phyloP scores from a whole-genome alignment of 2,329 filamentous ascomycete genomes.

The Paracorniculantispora psalliotae region DNA sequence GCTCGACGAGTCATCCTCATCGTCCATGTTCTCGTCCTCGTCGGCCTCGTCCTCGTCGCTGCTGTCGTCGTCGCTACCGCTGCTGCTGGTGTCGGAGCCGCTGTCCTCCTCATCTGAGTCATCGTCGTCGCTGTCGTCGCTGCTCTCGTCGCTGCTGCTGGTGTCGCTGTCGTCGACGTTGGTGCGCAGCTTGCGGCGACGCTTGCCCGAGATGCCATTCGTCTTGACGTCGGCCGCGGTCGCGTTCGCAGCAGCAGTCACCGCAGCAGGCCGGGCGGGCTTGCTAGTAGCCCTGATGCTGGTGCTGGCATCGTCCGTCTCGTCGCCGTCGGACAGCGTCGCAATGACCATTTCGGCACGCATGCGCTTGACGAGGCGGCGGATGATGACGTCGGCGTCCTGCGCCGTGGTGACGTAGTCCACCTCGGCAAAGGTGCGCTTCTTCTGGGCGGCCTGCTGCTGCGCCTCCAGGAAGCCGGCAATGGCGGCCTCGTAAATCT shows the following conservation, averaged over 20 bases:
- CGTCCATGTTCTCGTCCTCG: constrained; percentile 20
- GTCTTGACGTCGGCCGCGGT: constrained; percentile 37
- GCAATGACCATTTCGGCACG: constrained; percentile 55
- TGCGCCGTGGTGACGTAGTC: constrained; percentile 46
- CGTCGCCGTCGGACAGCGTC: constrained; percentile 47
- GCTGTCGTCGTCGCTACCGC: constrained; percentile 9
- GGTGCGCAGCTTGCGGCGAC: constrained; percentile 48
- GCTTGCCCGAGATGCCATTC: constrained; percentile 45
- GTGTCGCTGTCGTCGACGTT: constrained; percentile 37
- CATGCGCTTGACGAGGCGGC: constrained; percentile 57
- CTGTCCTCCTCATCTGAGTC: constrained; percentile 29
- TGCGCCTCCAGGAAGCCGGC: constrained; percentile 39
- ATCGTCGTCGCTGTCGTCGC: constrained; percentile 32
- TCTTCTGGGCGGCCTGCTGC: constrained; percentile 25
- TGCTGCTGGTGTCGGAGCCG: constrained; percentile 12
- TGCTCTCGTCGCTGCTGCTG: constrained; percentile 30
- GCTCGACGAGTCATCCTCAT: constrained; percentile 10
- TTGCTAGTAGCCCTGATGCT: constrained; percentile 9
- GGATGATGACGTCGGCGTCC: constrained; percentile 46
- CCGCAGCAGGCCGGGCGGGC: background rate
- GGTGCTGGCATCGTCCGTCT: constrained; percentile 30
- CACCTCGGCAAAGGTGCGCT: constrained; percentile 48
- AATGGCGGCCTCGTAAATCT: constrained; percentile 52
- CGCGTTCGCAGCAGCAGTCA: constrained; percentile 17
- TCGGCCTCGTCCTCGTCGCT: constrained; percentile 18